Evolutionary conservation across 306 rosid species (phyloP).

Genomic region (Gynostemma pentaphyllum): DNA sequence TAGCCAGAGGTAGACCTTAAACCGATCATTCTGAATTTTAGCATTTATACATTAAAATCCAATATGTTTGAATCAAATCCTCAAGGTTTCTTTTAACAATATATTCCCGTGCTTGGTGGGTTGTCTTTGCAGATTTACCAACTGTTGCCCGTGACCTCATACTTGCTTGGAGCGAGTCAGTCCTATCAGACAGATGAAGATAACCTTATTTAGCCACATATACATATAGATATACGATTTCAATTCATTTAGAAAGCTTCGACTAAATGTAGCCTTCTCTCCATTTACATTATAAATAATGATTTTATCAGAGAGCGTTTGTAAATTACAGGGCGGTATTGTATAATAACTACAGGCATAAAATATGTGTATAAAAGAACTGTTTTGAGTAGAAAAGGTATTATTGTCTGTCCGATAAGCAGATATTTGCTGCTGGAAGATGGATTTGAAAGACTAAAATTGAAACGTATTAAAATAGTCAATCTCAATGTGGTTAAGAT

Average conservation of each 20-base stretch:
- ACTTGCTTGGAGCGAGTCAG: constrained; percentile 76
- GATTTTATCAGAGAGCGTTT: not conserved
- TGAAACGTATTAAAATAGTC: not conserved
- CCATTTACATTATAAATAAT: not conserved
- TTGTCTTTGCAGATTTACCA: constrained; percentile 51
- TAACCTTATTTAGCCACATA: not conserved
- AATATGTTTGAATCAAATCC: not conserved
- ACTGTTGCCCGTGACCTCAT: constrained; percentile 60
- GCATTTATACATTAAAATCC: not conserved
- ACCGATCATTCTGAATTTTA: not conserved
- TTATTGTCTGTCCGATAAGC: not conserved
- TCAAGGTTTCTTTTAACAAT: constrained; percentile 2
- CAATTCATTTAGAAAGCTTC: constrained; percentile 17
- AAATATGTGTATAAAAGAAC: not conserved
- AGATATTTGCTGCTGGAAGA: not conserved
- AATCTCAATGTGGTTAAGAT: not conserved
- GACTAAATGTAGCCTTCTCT: not conserved
- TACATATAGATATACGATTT: not conserved
- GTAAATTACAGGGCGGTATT: constrained; percentile 1
- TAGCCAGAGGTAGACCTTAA: constrained; percentile 58
- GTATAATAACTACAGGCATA: not conserved
- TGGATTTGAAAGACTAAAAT: not conserved
- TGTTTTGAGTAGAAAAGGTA: not conserved
- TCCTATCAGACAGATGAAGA: constrained; percentile 58
- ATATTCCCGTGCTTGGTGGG: not conserved